Base-by-base conservation (phyloP, 371 early-diverging fungal species). In the Mortierella sp. region DNA sequence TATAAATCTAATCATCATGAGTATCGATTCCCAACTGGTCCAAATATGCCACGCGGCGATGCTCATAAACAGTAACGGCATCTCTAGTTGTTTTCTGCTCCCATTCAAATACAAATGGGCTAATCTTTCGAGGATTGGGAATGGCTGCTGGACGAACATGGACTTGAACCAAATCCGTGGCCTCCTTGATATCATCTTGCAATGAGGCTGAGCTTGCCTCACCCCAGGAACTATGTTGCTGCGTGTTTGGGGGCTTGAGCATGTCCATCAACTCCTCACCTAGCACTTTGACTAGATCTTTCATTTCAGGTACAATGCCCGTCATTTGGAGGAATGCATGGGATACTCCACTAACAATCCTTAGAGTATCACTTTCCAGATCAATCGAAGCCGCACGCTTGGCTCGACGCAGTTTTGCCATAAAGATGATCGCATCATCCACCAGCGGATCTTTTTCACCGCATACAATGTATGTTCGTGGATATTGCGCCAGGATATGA, bases 401-500 rank as follows among this genome's bases (percentile, higher is more conserved):
- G 34, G 96, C 96, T 37, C 91, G 90, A 53, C 97, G 92, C 42
- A 97, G 84, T 15, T 96, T 90, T 8, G 93, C 96, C 19, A 96
- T 96, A 80, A 98, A 93, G 26, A 97, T 86, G 17, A 98, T 93
- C 1, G 97, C 94, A 80, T 98, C 99, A 81, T 98, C 99, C 1
- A 97, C 95, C 28, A 98, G 87, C 0, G 99, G 99, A 82, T 98
- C 99, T 68, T 94, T 94, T 72, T 98, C 98, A 58, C 99, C 99
- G 67, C 94, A 94, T 47, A 98, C 87, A 75, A 98, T 89, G 75
- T 93, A 97, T 0, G 94, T 93, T 22, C 92, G 91, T 8, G 99
- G 98, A 80, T 97, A 98, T 51, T 93, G 89, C 0, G 95, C 96
- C 53, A 98, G 82, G 29, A 98, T 66, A 42, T 92, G 90, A 66